Evolutionary conservation across 148 eudicot genomes (phyloP).

Genomic region (Cornus controversa): DNA sequence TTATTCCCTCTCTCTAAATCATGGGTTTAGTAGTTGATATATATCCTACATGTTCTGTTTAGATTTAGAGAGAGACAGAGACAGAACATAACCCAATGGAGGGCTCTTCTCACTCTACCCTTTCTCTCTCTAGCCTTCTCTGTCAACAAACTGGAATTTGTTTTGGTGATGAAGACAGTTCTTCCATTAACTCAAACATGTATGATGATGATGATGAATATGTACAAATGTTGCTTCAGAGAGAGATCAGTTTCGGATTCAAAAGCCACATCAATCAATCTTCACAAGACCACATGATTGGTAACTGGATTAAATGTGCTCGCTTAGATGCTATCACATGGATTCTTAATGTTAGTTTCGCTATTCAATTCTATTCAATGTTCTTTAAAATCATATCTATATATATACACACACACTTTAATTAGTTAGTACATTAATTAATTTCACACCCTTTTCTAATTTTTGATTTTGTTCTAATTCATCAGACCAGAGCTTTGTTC

Average conservation of each 20-base stretch:
- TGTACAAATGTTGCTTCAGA: slow-evolving; percentile 18
- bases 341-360: slow-evolving; percentile 24
- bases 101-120: slow-evolving; percentile 14
- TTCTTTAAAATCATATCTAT: no score
- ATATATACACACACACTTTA: no score
- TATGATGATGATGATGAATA: slow-evolving; percentile 27
- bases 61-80: not conserved
- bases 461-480: not conserved
- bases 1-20: not conserved
- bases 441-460: not conserved
- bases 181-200: not conserved
- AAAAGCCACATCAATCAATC: not conserved
- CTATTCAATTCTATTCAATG: no score
- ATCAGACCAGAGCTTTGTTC: slow-evolving; percentile 36
- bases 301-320: slow-evolving; percentile 19
- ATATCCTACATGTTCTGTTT: not conserved
- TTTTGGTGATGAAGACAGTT: not conserved
- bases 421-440: not conserved
- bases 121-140: slow-evolving; percentile 19
- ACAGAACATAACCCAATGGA: not conserved
- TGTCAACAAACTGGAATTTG: slow-evolving; percentile 15
- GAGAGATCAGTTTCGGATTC: slow-evolving; percentile 16
- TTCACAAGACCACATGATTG: not conserved
- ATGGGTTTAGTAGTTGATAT: not conserved
- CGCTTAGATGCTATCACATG: slow-evolving; percentile 24